Conservation (phyloP, 2,329 filamentous ascomycete species). For the Tolypocladium tropicale region DNA sequence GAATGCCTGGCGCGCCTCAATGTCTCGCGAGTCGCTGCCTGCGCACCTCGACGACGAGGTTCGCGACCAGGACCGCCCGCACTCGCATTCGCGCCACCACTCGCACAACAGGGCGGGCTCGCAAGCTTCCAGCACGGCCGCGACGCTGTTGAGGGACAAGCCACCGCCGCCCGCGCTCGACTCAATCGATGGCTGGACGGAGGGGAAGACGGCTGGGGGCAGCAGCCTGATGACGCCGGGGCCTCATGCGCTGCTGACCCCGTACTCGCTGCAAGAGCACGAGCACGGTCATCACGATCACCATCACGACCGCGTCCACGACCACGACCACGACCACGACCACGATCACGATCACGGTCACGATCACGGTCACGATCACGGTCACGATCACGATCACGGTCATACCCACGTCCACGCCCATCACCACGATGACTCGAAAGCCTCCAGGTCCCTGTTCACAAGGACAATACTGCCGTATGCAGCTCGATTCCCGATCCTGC, state of each 20-base stretch:
- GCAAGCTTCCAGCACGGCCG: conserved; percentile 18
- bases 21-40: conserved; percentile 21
- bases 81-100: conserved; percentile 15
- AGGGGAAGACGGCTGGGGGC: conserved; percentile 28
- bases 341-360: conserved; percentile 12
- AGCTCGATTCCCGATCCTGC: conserved; percentile 63
- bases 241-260: conserved; percentile 14
- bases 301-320: conserved; percentile 18
- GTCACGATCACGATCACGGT: conserved; percentile 4
- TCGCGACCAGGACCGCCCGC: conserved; percentile 15
- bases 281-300: conserved; percentile 15
- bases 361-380: conserved; percentile 12
- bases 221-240: conserved; percentile 27
- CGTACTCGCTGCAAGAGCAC: conserved; percentile 11
- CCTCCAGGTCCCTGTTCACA: conserved; percentile 58
- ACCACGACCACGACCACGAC: conserved; percentile 11
- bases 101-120: conserved; percentile 19
- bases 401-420: conserved; percentile 18
- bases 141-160: conserved; percentile 18
- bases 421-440: conserved; percentile 26
- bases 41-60: conserved; percentile 19
- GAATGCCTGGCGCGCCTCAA: conserved; percentile 25
- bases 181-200: conserved; percentile 28
- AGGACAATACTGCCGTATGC: conserved; percentile 60
- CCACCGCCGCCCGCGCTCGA: conserved; percentile 20